Percentiles rank a stretch among this genome's conserved stretches.
Conservation (phyloP, 495 filamentous ascomycete genomes). For the Penicillium arizonense region DNA sequence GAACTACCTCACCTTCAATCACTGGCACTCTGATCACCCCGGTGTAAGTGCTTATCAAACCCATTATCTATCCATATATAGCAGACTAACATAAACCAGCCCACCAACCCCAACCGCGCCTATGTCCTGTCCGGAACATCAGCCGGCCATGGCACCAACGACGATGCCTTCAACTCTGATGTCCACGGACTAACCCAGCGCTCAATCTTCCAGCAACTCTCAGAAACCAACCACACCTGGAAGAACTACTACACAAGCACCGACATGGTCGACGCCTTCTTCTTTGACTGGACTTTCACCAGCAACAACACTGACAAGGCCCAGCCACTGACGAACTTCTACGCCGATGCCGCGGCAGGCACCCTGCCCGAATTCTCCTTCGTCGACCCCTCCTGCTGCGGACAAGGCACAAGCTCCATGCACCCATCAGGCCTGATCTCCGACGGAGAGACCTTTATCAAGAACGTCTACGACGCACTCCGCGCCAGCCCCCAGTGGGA, state of each 20-base stretch:
- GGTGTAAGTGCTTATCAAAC: constrained; percentile 31
- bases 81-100: constrained; percentile 23
- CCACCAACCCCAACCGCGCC: constrained; percentile 49
- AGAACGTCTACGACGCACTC: constrained; percentile 49
- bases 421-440: constrained; percentile 46
- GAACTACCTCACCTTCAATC: constrained; percentile 51
- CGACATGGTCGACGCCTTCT: constrained; percentile 30
- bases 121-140: constrained; percentile 47
- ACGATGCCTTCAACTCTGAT: constrained; percentile 34
- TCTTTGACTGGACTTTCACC: constrained; percentile 43
- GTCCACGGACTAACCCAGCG: constrained; percentile 36
- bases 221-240: constrained; percentile 43
- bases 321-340: constrained; percentile 33
- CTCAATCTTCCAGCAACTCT: constrained; percentile 49
- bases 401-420: constrained; percentile 43
- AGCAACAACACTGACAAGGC: constrained; percentile 32
- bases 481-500: constrained; percentile 46
- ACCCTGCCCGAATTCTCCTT: constrained; percentile 46
- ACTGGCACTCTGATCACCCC: constrained; percentile 50
- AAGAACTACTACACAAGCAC: constrained; percentile 47
- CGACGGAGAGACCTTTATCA: constrained; percentile 48
- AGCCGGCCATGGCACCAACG: constrained; percentile 47
- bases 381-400: constrained; percentile 53
- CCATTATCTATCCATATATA: neutral
- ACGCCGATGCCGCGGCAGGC: constrained; percentile 36